These are phyloP conservation scores for Daldinia grandis DNA, from an alignment of 495 filamentous ascomycete genomes.

Conservation along the genomic window DNA sequence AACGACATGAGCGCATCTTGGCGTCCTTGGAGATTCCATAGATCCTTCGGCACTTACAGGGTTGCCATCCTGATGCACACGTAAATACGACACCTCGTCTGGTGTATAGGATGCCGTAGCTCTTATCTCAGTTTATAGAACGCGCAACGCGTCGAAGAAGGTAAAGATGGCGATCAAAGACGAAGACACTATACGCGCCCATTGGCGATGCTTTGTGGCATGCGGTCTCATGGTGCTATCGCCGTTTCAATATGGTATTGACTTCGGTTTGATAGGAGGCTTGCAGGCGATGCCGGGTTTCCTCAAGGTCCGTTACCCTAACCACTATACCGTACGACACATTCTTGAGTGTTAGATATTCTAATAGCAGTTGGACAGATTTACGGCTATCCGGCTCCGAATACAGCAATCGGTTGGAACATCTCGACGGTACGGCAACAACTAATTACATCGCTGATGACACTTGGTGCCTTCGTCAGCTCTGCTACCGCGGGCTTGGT, in stretches of 20 bases:
- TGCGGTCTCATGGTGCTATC: conserved; percentile 53
- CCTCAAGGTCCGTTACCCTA: conserved; percentile 36
- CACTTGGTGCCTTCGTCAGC: conserved; percentile 57
- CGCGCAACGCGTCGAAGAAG: background rate
- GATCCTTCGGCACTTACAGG: conserved; percentile 37
- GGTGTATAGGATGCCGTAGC: background rate
- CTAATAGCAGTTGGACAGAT: conserved; percentile 24
- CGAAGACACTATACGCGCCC: conserved; percentile 35
- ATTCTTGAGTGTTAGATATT: background rate
- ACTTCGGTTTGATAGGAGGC: conserved; percentile 61
- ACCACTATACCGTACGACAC: background rate
- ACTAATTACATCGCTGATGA: conserved; percentile 58
- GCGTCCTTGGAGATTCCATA: conserved; percentile 15
- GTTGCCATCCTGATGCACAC: conserved; percentile 9
- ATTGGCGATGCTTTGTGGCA: conserved; percentile 45
- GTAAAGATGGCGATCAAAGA: conserved; percentile 28
- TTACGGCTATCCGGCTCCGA: conserved; percentile 44
- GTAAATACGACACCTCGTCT: conserved; percentile 23
- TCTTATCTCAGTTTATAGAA: background rate
- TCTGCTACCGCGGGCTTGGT: conserved; percentile 55
- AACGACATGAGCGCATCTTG: conserved; percentile 24
- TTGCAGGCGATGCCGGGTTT: conserved; percentile 65
- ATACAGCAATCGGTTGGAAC: conserved; percentile 53
- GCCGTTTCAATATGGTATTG: conserved; percentile 64
- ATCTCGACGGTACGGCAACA: conserved; percentile 56